A percentile compares a stretch with the other conserved stretches of the same genome.
These are phyloP conservation scores for Persicaria tinctoria DNA, from an alignment of 148 eudicot species.

Conservation along the genomic window DNA sequence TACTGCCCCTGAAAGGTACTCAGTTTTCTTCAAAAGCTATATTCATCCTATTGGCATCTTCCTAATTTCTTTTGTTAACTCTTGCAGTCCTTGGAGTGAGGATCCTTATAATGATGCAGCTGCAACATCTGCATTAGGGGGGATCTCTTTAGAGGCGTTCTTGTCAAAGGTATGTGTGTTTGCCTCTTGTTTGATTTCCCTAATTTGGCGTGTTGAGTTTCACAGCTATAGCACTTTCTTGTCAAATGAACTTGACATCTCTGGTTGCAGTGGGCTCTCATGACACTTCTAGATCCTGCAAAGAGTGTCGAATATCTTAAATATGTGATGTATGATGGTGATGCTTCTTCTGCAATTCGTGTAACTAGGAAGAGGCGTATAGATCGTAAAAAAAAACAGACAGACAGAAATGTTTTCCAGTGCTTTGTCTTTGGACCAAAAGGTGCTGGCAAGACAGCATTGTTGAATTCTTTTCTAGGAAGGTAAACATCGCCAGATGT, in stretches of 20 bases:
- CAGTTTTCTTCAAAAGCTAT: neutral
- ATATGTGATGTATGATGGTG: conserved; percentile 76
- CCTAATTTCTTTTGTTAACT: neutral
- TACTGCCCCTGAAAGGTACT: conserved; percentile 86
- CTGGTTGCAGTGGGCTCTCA: conserved; percentile 71
- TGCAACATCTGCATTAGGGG: conserved; percentile 64
- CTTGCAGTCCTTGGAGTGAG: conserved; percentile 76
- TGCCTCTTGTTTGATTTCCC: conserved; percentile 11
- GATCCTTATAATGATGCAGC: conserved; percentile 78
- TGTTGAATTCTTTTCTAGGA: conserved; percentile 69
- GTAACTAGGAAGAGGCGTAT: conserved; percentile 68
- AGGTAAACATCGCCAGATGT: conserved; percentile 31
- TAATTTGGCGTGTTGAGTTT: neutral
- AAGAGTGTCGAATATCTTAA: conserved; percentile 77
- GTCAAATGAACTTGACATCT: conserved; percentile 7
- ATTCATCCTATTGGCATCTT: neutral
- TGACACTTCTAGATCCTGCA: conserved; percentile 89
- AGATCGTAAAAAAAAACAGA: conserved; percentile 81
- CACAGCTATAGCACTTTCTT: neutral
- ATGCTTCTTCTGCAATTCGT: conserved; percentile 75
- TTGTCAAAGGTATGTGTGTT: conserved; percentile 54
- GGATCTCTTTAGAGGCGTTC: conserved; percentile 69
- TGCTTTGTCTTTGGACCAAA: conserved; percentile 96
- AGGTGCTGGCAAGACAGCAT: conserved; percentile 73
- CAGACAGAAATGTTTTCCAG: conserved; percentile 84